Base-by-base conservation (phyloP, 768 basidiomycete genomes). In the Naganishia randhawae region DNA sequence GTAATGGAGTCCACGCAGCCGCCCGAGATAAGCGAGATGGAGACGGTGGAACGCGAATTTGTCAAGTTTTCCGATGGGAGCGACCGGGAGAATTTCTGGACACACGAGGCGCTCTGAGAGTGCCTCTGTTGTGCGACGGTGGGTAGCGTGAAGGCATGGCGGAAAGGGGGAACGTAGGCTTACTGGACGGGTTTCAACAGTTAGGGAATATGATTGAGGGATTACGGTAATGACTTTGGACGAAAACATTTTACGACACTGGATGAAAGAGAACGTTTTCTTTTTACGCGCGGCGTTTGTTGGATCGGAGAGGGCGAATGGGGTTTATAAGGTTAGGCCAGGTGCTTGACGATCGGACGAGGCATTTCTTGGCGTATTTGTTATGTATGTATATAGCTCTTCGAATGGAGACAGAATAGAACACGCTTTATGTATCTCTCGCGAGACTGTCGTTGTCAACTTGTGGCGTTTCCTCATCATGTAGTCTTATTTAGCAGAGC, bases 11-110 rank as follows among this genome's bases (percentile, higher is more conserved):
- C 51, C 9, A 27, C 22, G 1, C 57, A 29, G 5, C 39, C 22
- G 33, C n/a, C 4, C 3, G 54, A 55, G 32, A 41, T 41, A 25
- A 61, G n/a, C 37, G 57, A 61, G 57, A 61, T 61, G 57, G 57
- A 61, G 57, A 61, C 35, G 37, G 57, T 61, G 37, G 57, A 61
- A 25, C 57, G 57, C n/a, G 57, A 61, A 25, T 61, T 61, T 42
- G 57, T 61, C n/a, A 61, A 61, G 37, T 61, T 61, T 29, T 61
- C 57, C 22, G 57, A 61, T 61, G 57, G 57, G 14, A 61, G 57
- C 17, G 57, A 61, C 25, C 57, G 57, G 13, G 57, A 61, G 29
- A 41, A 41, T 25, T 61, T 61, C 25, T 61, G 57, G 57, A 41
- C 37, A 39, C 37, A 61, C 39, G 57, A 42, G 22, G 29, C 57